Conservation (phyloP, 352 stramenopile species). For the Globisporangium solare region DNA sequence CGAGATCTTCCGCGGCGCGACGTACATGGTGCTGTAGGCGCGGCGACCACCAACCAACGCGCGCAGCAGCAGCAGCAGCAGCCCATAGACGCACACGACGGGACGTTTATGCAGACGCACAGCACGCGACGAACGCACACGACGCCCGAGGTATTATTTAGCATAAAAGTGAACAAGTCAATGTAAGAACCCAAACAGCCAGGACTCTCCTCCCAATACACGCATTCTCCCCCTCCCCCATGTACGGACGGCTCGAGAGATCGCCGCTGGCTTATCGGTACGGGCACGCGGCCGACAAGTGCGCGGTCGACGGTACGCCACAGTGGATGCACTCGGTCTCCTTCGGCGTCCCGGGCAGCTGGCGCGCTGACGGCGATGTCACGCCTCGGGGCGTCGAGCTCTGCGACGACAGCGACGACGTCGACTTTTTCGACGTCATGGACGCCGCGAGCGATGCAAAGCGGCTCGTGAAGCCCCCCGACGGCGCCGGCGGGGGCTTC, state of each 20-base stretch:
- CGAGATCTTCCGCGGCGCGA: slow-evolving; percentile 44
- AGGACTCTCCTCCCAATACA: slow-evolving; percentile 6
- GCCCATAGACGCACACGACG: too few relatives aligned
- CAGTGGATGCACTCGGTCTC: slow-evolving; percentile 41
- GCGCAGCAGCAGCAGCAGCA: neutral
- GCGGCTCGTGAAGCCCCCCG: slow-evolving; percentile 40
- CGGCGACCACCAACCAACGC: too few relatives aligned
- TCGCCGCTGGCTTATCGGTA: too few relatives aligned
- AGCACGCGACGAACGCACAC: neutral
- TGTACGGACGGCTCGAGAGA: too few relatives aligned
- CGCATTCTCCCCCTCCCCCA: neutral
- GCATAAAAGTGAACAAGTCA: slow-evolving; percentile 19
- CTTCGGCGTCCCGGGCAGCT: slow-evolving; percentile 19
- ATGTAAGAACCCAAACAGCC: slow-evolving; percentile 12
- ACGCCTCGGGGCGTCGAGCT: slow-evolving; percentile 24
- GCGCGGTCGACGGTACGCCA: slow-evolving; percentile 34
- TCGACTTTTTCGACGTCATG: slow-evolving; percentile 50
- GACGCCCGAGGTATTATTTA: slow-evolving; percentile 21
- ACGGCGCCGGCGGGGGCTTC: slow-evolving; percentile 23
- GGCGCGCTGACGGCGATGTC: slow-evolving; percentile 11
- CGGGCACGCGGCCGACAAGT: slow-evolving; percentile 46
- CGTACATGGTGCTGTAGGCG: slow-evolving; percentile 83
- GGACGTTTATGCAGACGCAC: too few relatives aligned
- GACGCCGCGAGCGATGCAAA: slow-evolving; percentile 54
- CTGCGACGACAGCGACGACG: slow-evolving; percentile 12